Evolutionary conservation across 148 eudicot species (phyloP).

Genomic region (Cornus suecica): DNA sequence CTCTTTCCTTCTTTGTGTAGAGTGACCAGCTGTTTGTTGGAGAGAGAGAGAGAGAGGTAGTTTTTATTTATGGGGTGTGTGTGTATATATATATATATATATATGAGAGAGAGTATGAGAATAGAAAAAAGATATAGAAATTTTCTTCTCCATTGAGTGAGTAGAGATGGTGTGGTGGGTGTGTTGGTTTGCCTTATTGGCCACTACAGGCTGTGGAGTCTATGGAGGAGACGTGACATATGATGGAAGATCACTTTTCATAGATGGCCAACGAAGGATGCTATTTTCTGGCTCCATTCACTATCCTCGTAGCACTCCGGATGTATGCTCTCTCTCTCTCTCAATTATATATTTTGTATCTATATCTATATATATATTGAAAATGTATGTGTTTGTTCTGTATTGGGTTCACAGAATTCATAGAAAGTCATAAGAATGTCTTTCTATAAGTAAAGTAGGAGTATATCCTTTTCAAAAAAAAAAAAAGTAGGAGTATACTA

Average conservation of each 20-base stretch:
- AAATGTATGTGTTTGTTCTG: not conserved
- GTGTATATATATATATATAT: too few relatives aligned
- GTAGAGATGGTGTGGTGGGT: slow-evolving; percentile 8
- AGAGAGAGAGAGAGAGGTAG: not conserved
- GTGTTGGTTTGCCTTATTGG: slow-evolving; percentile 11
- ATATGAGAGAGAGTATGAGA: not conserved
- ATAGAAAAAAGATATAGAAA: too few relatives aligned
- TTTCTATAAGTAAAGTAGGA: too few relatives aligned
- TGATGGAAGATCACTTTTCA: slow-evolving; percentile 40
- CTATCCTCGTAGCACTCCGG: slow-evolving; percentile 46
- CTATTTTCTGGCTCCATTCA: slow-evolving; percentile 57
- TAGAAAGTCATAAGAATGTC: not conserved
- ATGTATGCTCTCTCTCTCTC: slow-evolving; percentile 13
- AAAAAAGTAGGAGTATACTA: too few relatives aligned
- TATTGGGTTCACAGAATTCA: not conserved
- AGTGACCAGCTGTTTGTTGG: not conserved
- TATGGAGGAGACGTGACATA: slow-evolving; percentile 25
- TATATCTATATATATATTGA: not conserved
- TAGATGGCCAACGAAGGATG: slow-evolving; percentile 42
- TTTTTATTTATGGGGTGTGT: too few relatives aligned
- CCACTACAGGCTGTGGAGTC: not conserved
- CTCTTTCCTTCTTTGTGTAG: not conserved
- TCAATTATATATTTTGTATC: too few relatives aligned
- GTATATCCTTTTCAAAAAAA: too few relatives aligned
- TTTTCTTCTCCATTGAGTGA: too few relatives aligned